These are phyloP conservation scores for Cercospora nicotianae DNA, from an alignment of 2,329 filamentous ascomycete species.

Conservation along the genomic window DNA sequence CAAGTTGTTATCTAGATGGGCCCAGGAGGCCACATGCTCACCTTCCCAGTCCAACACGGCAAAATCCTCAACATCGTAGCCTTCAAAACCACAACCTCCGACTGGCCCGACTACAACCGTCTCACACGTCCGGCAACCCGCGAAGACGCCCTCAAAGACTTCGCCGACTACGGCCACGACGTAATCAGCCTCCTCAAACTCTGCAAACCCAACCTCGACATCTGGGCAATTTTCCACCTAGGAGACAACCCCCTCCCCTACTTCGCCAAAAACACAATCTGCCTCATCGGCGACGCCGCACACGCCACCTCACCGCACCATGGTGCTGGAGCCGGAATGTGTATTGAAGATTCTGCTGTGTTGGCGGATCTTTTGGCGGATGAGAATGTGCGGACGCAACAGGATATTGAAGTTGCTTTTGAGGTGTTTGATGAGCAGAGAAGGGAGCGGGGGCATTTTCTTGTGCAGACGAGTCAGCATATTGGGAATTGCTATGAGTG, in stretches of 20 bases:
- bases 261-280: conserved; percentile 40
- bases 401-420: conserved; percentile 41
- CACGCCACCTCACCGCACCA: conserved; percentile 48
- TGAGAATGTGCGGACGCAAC: conserved; percentile 19
- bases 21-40: conserved; percentile 56
- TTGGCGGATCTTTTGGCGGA: conserved; percentile 33
- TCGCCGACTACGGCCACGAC: conserved; percentile 29
- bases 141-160: conserved; percentile 30
- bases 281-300: conserved; percentile 44
- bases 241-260: conserved; percentile 39
- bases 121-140: conserved; percentile 29
- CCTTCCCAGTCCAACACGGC: conserved; percentile 51
- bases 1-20: conserved; percentile 27
- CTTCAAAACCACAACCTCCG: conserved; percentile 27
- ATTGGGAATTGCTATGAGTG: conserved; percentile 45
- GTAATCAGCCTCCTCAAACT: conserved; percentile 31
- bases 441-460: conserved; percentile 47
- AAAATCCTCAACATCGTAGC: conserved; percentile 34
- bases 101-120: conserved; percentile 31
- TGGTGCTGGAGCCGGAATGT: conserved; percentile 38
- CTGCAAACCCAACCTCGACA: conserved; percentile 29
- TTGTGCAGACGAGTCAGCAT: conserved; percentile 45
- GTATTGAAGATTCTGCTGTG: conserved; percentile 35
- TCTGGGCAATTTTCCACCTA: conserved; percentile 46
- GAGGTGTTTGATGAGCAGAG: conserved; percentile 43